A percentile compares a stretch with the other conserved stretches of the same genome.
phyloP scores from a whole-genome alignment of 78 protist genomes.

The Reticulomyxa filosa region DNA sequence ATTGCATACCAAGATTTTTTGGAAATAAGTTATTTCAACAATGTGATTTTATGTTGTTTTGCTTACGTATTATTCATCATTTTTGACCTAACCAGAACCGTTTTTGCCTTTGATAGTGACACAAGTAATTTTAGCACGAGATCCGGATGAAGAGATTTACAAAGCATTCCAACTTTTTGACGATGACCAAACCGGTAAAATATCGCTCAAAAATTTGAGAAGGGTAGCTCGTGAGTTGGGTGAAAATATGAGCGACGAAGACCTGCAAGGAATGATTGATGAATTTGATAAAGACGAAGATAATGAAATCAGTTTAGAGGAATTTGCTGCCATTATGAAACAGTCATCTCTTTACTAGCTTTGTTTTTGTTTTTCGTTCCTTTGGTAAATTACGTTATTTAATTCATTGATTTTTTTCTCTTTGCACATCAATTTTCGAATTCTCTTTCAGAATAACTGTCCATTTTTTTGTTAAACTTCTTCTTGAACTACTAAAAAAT shows the following conservation, averaged over 20 bases:
- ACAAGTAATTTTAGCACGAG: not conserved
- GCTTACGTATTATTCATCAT: too few relatives aligned
- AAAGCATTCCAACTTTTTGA: conserved; percentile 28
- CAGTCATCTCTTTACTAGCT: conserved; percentile 4
- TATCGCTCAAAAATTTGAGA: conserved; percentile 13
- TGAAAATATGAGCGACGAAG: conserved; percentile 14
- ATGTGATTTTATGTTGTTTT: too few relatives aligned
- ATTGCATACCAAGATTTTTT: conserved; percentile 6
- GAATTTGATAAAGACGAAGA: conserved; percentile 31
- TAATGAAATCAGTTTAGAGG: conserved; percentile 16
- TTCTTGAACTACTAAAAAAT: too few relatives aligned
- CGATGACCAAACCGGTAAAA: conserved; percentile 24
- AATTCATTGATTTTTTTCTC: too few relatives aligned
- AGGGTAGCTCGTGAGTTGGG: conserved; percentile 24
- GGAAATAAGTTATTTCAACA: too few relatives aligned
- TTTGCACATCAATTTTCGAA: too few relatives aligned
- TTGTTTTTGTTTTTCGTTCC: too few relatives aligned
- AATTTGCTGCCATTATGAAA: conserved; percentile 22
- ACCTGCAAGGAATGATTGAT: conserved; percentile 32
- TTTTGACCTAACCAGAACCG: too few relatives aligned
- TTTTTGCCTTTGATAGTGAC: too few relatives aligned
- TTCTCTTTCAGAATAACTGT: too few relatives aligned
- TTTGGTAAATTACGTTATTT: too few relatives aligned
- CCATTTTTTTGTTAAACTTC: too few relatives aligned
- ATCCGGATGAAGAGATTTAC: conserved; percentile 8